Base-by-base conservation (phyloP, 2,329 filamentous ascomycete genomes). In the Thielaviopsis euricoi region DNA sequence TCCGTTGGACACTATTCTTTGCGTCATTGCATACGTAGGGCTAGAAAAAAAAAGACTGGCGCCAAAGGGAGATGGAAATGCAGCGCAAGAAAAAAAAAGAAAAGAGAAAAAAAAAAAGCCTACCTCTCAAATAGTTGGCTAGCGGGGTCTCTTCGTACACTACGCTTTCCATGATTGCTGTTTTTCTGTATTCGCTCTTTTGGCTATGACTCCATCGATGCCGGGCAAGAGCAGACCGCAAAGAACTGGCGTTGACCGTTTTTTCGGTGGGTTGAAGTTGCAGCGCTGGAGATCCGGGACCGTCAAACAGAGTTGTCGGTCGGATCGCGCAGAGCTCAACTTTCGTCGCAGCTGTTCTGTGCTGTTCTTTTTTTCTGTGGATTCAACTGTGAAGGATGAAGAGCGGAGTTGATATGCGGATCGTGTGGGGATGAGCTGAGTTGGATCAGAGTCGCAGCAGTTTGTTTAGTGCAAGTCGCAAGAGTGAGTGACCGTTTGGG, bases 91-190 rank as follows among this genome's bases (percentile, higher is more conserved):
- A 10, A 33, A 9, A 26, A 26, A 4, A 26, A 26, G 4, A 26
- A 29, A 25, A 56, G 40, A 48, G n/a, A 17, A 26, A 22, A 25
- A 26, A 22, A 26, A 56, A 25, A 49, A n/a, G 9, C 76, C 66
- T 71, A 93, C 90, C 89, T 81, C 90, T 85, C 65, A 96, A 82
- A 73, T 93, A 93, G 67, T 87, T 83, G 68, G 89, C 89, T 72
- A 96, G 78, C 65, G 90, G 90, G 69, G 87, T 87, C 73, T 89
- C 83, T 73, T 93, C 82, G 72, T 86, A 87, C 65, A 95, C 82
- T 66, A 95, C 78, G 67, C 86, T 82, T 79, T 95, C 90, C 90
- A 96, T 93, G 19, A 55, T 58, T 40, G 55, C 23, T 21, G 48
- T 56, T 51, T 33, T n/a, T 52, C 51, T 46, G 46, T 51, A 56